phyloP scores from a whole-genome alignment of 306 rosid species.

The Fragaria iinumae region DNA sequence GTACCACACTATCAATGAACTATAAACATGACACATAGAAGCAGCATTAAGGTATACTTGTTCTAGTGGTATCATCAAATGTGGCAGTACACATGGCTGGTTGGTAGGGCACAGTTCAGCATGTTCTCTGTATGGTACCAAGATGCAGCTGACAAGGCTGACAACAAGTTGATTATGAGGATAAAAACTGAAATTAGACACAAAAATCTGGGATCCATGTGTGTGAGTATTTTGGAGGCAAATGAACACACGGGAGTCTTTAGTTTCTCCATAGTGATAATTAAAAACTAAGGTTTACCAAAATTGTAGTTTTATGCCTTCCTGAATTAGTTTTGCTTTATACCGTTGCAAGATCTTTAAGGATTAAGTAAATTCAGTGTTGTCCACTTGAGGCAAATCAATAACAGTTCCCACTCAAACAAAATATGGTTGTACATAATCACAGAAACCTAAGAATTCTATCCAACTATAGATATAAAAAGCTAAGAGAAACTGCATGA shows the following conservation, averaged over 20 bases:
- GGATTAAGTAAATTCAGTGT: neutral
- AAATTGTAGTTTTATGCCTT: neutral
- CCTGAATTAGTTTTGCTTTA: neutral
- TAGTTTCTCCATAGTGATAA: neutral
- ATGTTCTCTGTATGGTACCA: neutral
- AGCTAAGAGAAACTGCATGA: slow-evolving; percentile 12
- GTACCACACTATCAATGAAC: neutral
- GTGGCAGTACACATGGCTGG: neutral
- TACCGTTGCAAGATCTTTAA: neutral
- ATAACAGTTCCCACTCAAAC: neutral
- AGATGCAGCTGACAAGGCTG: slow-evolving; percentile 7
- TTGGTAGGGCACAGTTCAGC: neutral
- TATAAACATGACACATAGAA: neutral
- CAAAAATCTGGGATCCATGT: neutral
- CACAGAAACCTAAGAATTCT: neutral
- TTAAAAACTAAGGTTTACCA: neutral
- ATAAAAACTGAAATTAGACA: neutral
- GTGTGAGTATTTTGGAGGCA: neutral
- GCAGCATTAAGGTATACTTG: neutral
- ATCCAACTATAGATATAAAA: neutral
- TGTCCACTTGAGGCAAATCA: neutral
- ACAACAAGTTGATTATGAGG: neutral
- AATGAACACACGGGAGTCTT: neutral
- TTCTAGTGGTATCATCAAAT: neutral
- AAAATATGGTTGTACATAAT: slow-evolving; percentile 6